phyloP scores from a whole-genome alignment of 306 rosid genomes.

The Malus asiatica region DNA sequence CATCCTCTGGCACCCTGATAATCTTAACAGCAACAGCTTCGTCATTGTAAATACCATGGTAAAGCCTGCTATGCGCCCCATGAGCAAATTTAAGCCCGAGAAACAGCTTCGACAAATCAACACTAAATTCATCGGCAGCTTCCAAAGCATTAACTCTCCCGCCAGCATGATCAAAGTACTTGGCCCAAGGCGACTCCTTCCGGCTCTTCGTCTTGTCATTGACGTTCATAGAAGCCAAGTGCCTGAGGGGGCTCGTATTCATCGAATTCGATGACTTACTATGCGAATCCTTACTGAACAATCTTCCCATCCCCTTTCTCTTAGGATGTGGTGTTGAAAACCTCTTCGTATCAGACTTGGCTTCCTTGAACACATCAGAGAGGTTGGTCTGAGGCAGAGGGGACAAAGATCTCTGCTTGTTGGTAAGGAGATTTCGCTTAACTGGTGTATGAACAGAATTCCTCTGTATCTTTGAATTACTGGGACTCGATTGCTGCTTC shows the following conservation, averaged over 20 bases:
- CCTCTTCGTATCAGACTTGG: slow-evolving; percentile 54
- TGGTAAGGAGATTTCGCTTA: slow-evolving; percentile 12
- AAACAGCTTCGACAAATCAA: slow-evolving; percentile 72
- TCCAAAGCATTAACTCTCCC: slow-evolving; percentile 73
- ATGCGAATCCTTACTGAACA: slow-evolving; percentile 29
- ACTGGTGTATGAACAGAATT: background rate
- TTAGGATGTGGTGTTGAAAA: slow-evolving; percentile 65
- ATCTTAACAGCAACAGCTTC: slow-evolving; percentile 78
- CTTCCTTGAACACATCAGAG: slow-evolving; percentile 64
- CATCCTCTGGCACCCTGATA: slow-evolving; percentile 72
- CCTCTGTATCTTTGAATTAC: background rate
- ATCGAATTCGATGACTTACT: slow-evolving; percentile 16
- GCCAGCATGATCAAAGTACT: slow-evolving; percentile 59
- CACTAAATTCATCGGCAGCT: slow-evolving; percentile 63
- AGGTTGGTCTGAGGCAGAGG: slow-evolving; percentile 47
- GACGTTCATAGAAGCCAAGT: slow-evolving; percentile 32
- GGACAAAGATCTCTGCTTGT: slow-evolving; percentile 73
- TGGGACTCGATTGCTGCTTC: slow-evolving; percentile 14
- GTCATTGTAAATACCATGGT: slow-evolving; percentile 76
- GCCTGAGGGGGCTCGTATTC: slow-evolving; percentile 39
- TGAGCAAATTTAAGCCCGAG: slow-evolving; percentile 90
- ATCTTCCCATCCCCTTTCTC: slow-evolving; percentile 41
- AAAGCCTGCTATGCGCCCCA: slow-evolving; percentile 91
- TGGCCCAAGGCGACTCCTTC: slow-evolving; percentile 67
- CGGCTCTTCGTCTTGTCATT: slow-evolving; percentile 34